phyloP scores from a whole-genome alignment of 2,329 filamentous ascomycete species.

The Rosellinia necatrix region DNA sequence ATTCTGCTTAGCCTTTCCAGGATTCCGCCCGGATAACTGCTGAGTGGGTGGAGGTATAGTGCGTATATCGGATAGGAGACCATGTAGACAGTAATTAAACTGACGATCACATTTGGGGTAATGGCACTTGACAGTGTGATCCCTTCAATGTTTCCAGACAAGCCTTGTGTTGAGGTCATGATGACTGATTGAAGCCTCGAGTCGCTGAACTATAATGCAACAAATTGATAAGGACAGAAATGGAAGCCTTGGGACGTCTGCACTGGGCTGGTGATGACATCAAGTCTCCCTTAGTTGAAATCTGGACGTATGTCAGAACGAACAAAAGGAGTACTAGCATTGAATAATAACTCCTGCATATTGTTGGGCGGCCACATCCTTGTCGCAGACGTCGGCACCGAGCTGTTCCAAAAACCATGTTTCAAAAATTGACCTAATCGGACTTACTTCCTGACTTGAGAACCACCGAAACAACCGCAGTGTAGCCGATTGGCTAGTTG shows the following conservation, averaged over 20 bases:
- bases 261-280: too few species aligned
- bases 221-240: slow-evolving; percentile 7
- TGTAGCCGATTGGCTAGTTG: not conserved
- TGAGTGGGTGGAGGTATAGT: slow-evolving; percentile 34
- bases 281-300: too few species aligned
- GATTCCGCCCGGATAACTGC: slow-evolving; percentile 30
- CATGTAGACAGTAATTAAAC: slow-evolving; percentile 11
- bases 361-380: not conserved
- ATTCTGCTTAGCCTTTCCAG: slow-evolving; percentile 26
- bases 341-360: slow-evolving; percentile 8
- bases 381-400: too few species aligned
- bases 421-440: slow-evolving; percentile 1
- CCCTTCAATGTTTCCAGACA: slow-evolving; percentile 7
- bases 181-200: not conserved
- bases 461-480: not conserved
- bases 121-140: not conserved
- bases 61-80: slow-evolving; percentile 29
- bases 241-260: not conserved
- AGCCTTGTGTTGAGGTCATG: slow-evolving; percentile 16
- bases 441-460: slow-evolving; percentile 3
- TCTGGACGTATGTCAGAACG: not conserved
- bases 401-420: too few species aligned
- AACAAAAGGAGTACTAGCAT: not conserved
- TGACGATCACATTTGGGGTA: not conserved
- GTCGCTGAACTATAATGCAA: not conserved